phyloP scores from a whole-genome alignment of 257 asterid genomes.

The Leonotis leonurus region DNA sequence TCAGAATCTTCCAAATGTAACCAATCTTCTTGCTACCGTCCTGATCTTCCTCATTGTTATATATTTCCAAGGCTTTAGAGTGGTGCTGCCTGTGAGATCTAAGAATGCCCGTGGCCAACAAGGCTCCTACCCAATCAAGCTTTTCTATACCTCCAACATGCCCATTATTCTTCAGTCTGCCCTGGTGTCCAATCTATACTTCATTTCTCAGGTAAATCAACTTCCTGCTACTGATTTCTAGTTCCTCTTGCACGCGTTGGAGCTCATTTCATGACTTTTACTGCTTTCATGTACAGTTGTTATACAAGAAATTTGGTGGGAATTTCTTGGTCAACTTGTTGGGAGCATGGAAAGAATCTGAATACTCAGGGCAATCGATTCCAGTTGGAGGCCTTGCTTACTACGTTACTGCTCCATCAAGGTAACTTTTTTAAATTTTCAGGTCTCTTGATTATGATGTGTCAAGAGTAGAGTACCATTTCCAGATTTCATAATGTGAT shows the following conservation, averaged over 20 bases:
- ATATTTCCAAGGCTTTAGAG: constrained; percentile 72
- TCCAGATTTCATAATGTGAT: not conserved
- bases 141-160: constrained; percentile 69
- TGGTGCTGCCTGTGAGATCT: constrained; percentile 61
- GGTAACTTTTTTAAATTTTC: constrained; percentile 18
- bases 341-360: constrained; percentile 63
- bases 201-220: constrained; percentile 56
- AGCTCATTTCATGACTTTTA: not conserved
- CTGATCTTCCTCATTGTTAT: constrained; percentile 55
- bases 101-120: constrained; percentile 65
- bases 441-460: not conserved
- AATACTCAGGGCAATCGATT: constrained; percentile 57
- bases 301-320: constrained; percentile 50
- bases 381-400: constrained; percentile 74
- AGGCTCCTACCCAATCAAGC: constrained; percentile 67
- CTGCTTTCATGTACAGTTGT: constrained; percentile 33
- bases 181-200: constrained; percentile 66
- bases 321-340: constrained; percentile 50
- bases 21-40: constrained; percentile 64
- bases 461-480: not conserved
- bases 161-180: constrained; percentile 76
- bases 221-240: not conserved
- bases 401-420: constrained; percentile 65
- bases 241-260: not conserved
- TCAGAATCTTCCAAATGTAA: constrained; percentile 68